Base-by-base conservation (phyloP, 257 asterid genomes). In the Solanum paucissectum region DNA sequence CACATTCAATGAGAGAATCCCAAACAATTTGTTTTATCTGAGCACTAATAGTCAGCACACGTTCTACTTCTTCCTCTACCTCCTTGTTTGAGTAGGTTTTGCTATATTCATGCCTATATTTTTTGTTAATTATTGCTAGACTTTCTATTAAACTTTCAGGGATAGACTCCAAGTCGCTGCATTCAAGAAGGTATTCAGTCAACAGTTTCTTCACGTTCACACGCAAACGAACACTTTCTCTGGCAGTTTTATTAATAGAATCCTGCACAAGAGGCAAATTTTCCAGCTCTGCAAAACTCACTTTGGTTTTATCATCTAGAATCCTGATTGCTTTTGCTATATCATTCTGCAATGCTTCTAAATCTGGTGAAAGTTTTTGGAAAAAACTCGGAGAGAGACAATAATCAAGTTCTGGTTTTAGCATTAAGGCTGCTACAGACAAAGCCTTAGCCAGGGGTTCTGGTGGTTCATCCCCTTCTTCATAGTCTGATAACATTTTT, bases 121-220 rank as follows among this genome's bases (percentile, higher is more conserved):
- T 90, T 86, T 86, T 87, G 83, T 92, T 93, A 62, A 97, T 91
- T 40, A 95, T 87, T 86, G 88, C 85, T 34, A 97, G 92, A 85
- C 89, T 90, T 83, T 93, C 91, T 29, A 89, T 85, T 72, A 95
- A 85, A 85, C 5, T 82, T 68, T 91, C 93, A 42, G 99, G 99
- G 84, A 93, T 72, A 87, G 58, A 87, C 46, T 92, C 94, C 95
- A 95, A 93, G 81, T 95, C 95, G 55, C 91, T 88, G 91, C 98
- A 97, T 93, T 95, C 98, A 12, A 92, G 91, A 58, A 95, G 96
- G 86, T 91, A 97, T 52, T 94, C 98, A 18, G 91, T 93, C 92
- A 97, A 89, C 32, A 93, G 85, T 90, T 93, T 92, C 74, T 90
- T 94, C 85, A 94, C 69, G 6, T 87, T 86, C 49, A 5, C 23